Evolutionary conservation across 2,329 filamentous ascomycete species (phyloP).

Genomic region (Paecilomyces sp.): DNA sequence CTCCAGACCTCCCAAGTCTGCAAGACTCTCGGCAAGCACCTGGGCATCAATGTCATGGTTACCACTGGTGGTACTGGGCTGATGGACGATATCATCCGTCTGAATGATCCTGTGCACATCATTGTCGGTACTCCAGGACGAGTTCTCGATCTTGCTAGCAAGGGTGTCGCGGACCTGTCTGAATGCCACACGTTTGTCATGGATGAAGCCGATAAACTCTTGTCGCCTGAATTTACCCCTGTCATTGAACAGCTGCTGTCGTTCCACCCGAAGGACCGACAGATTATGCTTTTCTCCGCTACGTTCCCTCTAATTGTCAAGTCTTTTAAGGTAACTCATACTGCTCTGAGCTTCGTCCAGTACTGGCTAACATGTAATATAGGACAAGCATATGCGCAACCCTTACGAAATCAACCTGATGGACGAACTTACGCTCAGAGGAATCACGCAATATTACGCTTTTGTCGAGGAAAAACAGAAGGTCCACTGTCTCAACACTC

Average conservation of each 20-base stretch:
- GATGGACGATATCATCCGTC: constrained; percentile 91
- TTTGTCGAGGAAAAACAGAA: constrained; percentile 99
- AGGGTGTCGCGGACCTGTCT: constrained; percentile 91
- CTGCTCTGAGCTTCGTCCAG: neutral
- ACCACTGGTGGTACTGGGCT: constrained; percentile 93
- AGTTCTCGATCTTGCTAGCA: constrained; percentile 92
- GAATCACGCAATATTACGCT: constrained; percentile 98
- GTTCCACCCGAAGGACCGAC: constrained; percentile 93
- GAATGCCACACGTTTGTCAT: constrained; percentile 98
- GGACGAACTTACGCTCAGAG: constrained; percentile 95
- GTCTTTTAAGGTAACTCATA: constrained; percentile 61
- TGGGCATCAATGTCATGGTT: constrained; percentile 98
- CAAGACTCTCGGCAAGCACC: constrained; percentile 95
- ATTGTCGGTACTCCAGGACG: constrained; percentile 94
- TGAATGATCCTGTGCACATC: constrained; percentile 92
- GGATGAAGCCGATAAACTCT: constrained; percentile 97
- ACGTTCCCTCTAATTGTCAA: constrained; percentile 97
- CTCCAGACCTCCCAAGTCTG: constrained; percentile 98
- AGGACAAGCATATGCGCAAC: constrained; percentile 92
- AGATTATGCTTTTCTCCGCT: constrained; percentile 98
- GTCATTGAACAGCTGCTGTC: constrained; percentile 93
- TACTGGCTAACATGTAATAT: constrained; percentile 5
- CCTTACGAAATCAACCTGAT: constrained; percentile 99
- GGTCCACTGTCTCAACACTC: constrained; percentile 96
- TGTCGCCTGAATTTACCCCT: constrained; percentile 93